Evolutionary conservation across 352 stramenopile genomes (phyloP).

Genomic region (Phytophthora crassamura): DNA sequence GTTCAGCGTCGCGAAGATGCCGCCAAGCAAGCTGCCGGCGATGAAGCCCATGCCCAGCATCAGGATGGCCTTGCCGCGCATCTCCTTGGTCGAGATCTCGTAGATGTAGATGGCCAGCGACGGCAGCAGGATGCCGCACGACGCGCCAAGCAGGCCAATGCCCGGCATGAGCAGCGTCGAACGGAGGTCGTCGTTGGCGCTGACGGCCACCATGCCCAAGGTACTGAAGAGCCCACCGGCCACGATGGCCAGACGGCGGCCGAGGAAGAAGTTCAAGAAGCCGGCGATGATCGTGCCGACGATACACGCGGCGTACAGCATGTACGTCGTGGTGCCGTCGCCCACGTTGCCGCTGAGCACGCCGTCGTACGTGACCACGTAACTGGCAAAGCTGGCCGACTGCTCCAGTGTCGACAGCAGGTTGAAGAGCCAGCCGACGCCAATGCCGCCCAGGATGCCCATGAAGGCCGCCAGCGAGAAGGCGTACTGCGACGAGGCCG

Average conservation of each 20-base stretch:
- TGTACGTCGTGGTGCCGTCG: conserved; percentile 64
- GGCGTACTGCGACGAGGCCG: conserved; percentile 78
- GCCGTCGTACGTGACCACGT: conserved; percentile 67
- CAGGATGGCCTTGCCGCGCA: conserved; percentile 77
- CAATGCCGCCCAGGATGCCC: conserved; percentile 63
- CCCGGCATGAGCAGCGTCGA: conserved; percentile 59
- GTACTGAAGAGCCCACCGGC: conserved; percentile 67
- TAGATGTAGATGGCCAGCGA: conserved; percentile 80
- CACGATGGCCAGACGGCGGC: conserved; percentile 68
- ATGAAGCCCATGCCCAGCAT: conserved; percentile 72
- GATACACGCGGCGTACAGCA: conserved; percentile 57
- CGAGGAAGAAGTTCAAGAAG: conserved; percentile 66
- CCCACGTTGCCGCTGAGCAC: conserved; percentile 57
- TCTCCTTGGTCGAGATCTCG: conserved; percentile 82
- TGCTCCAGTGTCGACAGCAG: conserved; percentile 70
- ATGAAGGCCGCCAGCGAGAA: conserved; percentile 77
- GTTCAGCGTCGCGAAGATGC: conserved; percentile 61
- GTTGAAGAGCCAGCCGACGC: conserved; percentile 75
- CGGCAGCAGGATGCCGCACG: conserved; percentile 71
- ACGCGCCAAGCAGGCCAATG: conserved; percentile 62
- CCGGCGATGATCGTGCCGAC: conserved; percentile 63
- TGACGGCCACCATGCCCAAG: conserved; percentile 69
- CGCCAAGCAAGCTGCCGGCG: conserved; percentile 57
- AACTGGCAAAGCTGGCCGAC: conserved; percentile 73
- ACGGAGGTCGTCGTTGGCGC: conserved; percentile 57